Conservation (phyloP, 495 filamentous ascomycete genomes). For the Penicillium psychrofluorescens region DNA sequence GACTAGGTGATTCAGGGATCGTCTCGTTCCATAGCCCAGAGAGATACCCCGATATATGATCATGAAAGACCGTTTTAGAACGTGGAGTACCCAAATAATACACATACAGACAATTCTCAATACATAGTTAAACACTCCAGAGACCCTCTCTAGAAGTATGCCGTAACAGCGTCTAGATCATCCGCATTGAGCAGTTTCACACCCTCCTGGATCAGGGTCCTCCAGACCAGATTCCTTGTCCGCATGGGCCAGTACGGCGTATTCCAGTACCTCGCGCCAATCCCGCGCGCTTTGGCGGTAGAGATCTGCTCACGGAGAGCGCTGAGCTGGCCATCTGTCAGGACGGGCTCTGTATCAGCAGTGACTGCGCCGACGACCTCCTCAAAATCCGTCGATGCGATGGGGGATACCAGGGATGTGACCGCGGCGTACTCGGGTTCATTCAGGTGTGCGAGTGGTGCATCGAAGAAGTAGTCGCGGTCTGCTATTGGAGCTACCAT, state of each 20-base stretch:
- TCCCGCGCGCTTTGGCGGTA: constrained; percentile 53
- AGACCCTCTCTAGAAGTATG: constrained; percentile 20
- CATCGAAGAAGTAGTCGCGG: constrained; percentile 59
- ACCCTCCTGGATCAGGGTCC: constrained; percentile 56
- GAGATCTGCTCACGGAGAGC: constrained; percentile 53
- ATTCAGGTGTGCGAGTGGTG: constrained; percentile 41
- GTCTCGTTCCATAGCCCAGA: too few relatives aligned
- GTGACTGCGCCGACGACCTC: constrained; percentile 33
- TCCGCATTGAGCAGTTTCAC: constrained; percentile 72
- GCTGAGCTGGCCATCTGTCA: constrained; percentile 45
- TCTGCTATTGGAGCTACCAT: constrained; percentile 40
- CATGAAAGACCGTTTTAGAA: too few relatives aligned
- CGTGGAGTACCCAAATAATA: too few relatives aligned
- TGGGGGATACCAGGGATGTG: constrained; percentile 41
- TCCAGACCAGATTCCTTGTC: constrained; percentile 63
- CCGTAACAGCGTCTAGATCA: constrained; percentile 54
- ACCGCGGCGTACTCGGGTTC: constrained; percentile 35
- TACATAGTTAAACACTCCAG: too few relatives aligned
- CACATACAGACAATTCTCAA: too few relatives aligned
- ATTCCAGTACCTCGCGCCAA: constrained; percentile 69
- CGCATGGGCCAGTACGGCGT: constrained; percentile 59
- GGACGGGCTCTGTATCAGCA: constrained; percentile 17
- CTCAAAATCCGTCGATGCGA: constrained; percentile 41
- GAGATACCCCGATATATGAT: too few relatives aligned
- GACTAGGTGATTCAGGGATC: too few relatives aligned